phyloP scores from a whole-genome alignment of 176 grass and related monocot species.

The Typha latifolia region DNA sequence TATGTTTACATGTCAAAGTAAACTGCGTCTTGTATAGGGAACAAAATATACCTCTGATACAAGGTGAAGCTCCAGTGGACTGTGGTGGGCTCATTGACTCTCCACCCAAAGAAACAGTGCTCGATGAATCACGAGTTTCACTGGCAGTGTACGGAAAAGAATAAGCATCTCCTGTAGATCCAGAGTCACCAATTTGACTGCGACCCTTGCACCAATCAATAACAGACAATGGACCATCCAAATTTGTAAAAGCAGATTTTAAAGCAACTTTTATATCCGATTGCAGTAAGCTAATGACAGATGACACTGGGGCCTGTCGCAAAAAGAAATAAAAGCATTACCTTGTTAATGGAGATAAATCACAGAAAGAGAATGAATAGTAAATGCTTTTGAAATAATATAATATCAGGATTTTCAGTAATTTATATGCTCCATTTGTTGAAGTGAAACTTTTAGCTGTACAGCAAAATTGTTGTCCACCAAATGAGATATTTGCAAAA shows the following conservation, averaged over 20 bases:
- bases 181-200: conserved; percentile 37
- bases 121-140: conserved; percentile 55
- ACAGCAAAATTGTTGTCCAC: no score
- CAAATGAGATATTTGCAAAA: no score
- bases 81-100: conserved; percentile 70
- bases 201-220: conserved; percentile 95
- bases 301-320: conserved; percentile 66
- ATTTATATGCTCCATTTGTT: neutral
- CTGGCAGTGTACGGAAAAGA: conserved; percentile 49
- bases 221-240: conserved; percentile 81
- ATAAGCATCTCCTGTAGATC: conserved; percentile 41
- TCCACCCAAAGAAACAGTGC: conserved; percentile 39
- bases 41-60: conserved; percentile 47
- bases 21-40: neutral
- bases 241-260: conserved; percentile 80
- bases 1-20: conserved; percentile 12
- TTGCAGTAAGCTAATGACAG: conserved; percentile 75
- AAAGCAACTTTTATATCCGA: conserved; percentile 84
- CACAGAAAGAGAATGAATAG: neutral
- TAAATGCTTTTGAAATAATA: no score
- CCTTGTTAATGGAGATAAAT: neutral
- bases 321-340: conserved; percentile 20
- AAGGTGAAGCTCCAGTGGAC: conserved; percentile 33
- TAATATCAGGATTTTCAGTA: neutral
- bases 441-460: no score